phyloP scores from a whole-genome alignment of 2,329 filamentous ascomycete species.

The Rachicladosporium sp. region DNA sequence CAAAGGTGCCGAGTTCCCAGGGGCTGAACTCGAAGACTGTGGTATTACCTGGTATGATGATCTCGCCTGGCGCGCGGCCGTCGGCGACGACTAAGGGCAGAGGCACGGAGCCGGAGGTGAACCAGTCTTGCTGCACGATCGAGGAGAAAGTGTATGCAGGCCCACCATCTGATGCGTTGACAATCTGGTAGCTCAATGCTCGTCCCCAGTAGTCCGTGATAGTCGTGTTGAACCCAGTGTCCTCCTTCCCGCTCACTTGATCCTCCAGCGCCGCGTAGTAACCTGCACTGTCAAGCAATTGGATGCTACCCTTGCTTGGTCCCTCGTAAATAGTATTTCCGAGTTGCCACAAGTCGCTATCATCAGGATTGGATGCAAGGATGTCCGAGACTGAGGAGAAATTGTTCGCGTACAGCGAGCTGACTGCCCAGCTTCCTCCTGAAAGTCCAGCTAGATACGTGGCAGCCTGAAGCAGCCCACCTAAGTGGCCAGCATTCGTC shows the following conservation, averaged over 20 bases:
- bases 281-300: slow-evolving; percentile 42
- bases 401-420: slow-evolving; percentile 67
- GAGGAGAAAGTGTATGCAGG: slow-evolving; percentile 73
- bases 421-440: slow-evolving; percentile 73
- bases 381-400: slow-evolving; percentile 57
- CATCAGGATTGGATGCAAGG: slow-evolving; percentile 28
- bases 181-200: slow-evolving; percentile 72
- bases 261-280: slow-evolving; percentile 52
- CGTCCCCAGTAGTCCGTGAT: slow-evolving; percentile 84
- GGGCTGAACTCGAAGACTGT: slow-evolving; percentile 71
- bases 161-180: slow-evolving; percentile 64
- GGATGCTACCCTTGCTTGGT: slow-evolving; percentile 38
- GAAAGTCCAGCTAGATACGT: slow-evolving; percentile 75
- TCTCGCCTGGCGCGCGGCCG: slow-evolving; percentile 50
- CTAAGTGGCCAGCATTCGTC: slow-evolving; percentile 54
- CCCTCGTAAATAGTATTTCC: slow-evolving; percentile 49
- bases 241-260: slow-evolving; percentile 47
- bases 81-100: slow-evolving; percentile 65
- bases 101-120: slow-evolving; percentile 50
- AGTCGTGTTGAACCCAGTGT: slow-evolving; percentile 55
- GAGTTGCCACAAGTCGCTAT: slow-evolving; percentile 49
- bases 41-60: slow-evolving; percentile 54
- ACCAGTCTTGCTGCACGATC: slow-evolving; percentile 51
- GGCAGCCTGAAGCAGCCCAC: slow-evolving; percentile 66
- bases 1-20: slow-evolving; percentile 66